phyloP scores from a whole-genome alignment of 2,329 filamentous ascomycete genomes.

The Fusarium nelsonii region DNA sequence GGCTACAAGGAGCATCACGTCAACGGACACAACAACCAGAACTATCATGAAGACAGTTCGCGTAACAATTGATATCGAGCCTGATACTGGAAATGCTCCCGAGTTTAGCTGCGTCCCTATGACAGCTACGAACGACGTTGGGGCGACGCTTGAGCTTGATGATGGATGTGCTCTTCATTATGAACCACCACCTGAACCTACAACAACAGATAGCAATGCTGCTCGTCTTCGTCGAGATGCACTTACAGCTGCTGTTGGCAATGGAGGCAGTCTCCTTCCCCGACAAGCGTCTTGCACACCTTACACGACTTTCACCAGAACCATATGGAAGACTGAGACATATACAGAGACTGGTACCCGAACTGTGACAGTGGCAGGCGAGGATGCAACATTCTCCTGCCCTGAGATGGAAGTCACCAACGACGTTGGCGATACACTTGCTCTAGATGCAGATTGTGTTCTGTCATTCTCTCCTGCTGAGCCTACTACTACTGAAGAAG shows the following conservation, averaged over 20 bases:
- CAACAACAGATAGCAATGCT: background rate
- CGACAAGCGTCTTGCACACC: background rate
- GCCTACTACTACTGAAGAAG: background rate
- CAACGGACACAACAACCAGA: conserved; percentile 4
- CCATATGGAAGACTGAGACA: background rate
- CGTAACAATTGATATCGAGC: conserved; percentile 11
- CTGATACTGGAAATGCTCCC: conserved; percentile 13
- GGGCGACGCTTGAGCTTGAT: conserved; percentile 12
- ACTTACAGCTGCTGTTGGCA: accelerated
- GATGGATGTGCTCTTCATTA: conserved; percentile 17
- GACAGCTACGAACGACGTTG: conserved; percentile 8
- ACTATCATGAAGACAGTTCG: conserved; percentile 13
- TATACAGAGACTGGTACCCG: background rate
- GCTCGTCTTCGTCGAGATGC: conserved; percentile 6
- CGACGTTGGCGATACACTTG: background rate
- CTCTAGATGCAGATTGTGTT: conserved; percentile 12
- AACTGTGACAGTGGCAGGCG: background rate
- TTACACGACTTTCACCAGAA: background rate
- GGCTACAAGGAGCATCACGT: conserved; percentile 1
- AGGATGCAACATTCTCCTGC: conserved; percentile 14
- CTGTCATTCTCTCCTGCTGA: conserved; percentile 6
- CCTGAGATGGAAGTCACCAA: conserved; percentile 24
- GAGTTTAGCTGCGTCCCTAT: conserved; percentile 15
- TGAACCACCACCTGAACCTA: background rate
- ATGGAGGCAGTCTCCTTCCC: background rate